Conservation (phyloP, 306 rosid species). For the Corylus avellana region DNA sequence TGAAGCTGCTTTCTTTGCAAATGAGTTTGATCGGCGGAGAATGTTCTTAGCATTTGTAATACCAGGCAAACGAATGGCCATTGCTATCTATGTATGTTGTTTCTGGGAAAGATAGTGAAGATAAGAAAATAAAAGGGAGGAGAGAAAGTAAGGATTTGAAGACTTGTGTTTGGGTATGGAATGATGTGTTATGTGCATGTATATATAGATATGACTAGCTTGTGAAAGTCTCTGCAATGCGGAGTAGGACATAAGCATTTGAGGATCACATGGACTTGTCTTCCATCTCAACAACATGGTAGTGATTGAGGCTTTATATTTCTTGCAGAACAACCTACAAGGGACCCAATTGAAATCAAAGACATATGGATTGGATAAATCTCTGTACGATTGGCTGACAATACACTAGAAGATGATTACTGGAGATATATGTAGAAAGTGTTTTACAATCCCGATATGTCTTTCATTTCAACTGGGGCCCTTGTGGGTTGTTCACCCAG, state of each 20-base stretch:
- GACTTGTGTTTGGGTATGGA: neutral
- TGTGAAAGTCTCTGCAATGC: neutral
- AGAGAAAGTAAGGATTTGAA: neutral
- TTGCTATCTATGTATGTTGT: no score
- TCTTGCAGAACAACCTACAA: no score
- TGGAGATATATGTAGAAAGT: neutral
- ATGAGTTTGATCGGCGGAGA: neutral
- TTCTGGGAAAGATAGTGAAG: no score
- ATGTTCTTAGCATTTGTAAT: no score
- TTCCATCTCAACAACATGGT: neutral
- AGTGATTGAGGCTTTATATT: neutral
- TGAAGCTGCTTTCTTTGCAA: constrained; percentile 24
- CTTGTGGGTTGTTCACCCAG: neutral
- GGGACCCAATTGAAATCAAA: no score
- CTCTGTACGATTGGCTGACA: no score
- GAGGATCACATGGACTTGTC: constrained; percentile 25
- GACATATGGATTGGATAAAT: no score
- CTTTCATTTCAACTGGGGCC: no score
- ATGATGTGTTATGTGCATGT: neutral
- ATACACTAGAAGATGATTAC: no score
- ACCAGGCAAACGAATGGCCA: no score
- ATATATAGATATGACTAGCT: neutral
- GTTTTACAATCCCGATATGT: no score
- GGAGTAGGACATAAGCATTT: neutral
- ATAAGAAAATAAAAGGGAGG: constrained; percentile 2